Percentiles rank a stretch among this genome's conserved stretches.
phyloP scores from a whole-genome alignment of 116 monocot species.

The Iris pallida region DNA sequence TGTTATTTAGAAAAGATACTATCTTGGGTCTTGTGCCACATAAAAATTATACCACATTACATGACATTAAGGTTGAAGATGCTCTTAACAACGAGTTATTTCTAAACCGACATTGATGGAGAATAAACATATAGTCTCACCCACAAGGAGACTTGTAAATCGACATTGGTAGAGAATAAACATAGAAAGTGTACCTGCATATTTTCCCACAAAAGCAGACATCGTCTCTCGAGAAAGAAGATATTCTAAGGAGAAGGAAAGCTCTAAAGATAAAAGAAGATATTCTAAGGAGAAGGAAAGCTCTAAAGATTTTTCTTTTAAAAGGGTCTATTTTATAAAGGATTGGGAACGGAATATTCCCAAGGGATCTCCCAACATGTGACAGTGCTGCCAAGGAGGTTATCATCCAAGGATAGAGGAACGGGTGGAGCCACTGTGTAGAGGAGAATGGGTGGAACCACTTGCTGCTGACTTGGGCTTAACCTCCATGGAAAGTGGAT shows the following conservation, averaged over 20 bases:
- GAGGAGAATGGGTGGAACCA: slow-evolving; percentile 6
- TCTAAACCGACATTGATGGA: too few relatives aligned
- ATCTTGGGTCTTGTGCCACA: too few relatives aligned
- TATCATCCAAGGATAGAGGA: slow-evolving; percentile 3
- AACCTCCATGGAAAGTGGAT: not conserved
- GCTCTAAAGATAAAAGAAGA: slow-evolving; percentile 6
- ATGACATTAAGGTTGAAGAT: too few relatives aligned
- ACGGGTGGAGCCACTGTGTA: not conserved
- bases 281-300: slow-evolving; percentile 1
- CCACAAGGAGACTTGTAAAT: not conserved
- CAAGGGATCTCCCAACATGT: not conserved
- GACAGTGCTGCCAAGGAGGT: slow-evolving; percentile 6
- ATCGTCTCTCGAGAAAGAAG: not conserved
- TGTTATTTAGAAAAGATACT: too few relatives aligned
- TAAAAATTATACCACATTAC: too few relatives aligned
- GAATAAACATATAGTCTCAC: too few relatives aligned
- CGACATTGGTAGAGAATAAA: not conserved
- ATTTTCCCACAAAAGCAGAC: slow-evolving; percentile 20
- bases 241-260: not conserved
- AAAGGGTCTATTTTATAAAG: slow-evolving; percentile 9
- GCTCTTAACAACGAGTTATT: too few relatives aligned
- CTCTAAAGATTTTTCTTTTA: slow-evolving; percentile 11
- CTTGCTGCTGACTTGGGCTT: not conserved
- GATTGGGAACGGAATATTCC: not conserved
- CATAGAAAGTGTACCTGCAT: slow-evolving; percentile 10